Evolutionary conservation across 352 stramenopile species (phyloP).

Genomic region (Phytophthora meadii): DNA sequence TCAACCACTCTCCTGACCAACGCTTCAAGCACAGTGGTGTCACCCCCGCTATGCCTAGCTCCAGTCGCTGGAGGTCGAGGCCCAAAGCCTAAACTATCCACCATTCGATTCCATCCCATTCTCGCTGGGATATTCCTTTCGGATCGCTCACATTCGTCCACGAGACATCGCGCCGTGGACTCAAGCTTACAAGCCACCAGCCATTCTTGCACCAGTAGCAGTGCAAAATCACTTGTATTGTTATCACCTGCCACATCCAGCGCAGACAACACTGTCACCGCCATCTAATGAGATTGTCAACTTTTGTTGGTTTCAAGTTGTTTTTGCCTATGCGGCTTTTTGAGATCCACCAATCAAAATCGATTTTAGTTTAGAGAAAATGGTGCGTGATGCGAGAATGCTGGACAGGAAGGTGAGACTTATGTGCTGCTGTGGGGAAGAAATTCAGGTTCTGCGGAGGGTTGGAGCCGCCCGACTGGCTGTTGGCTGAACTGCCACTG

Average conservation of each 20-base stretch:
- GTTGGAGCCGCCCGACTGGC: conserved; percentile 70
- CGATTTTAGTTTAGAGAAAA: conserved; percentile 15
- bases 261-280: conserved; percentile 1
- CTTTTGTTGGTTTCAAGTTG: conserved; percentile 1
- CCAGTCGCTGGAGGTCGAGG: conserved; percentile 20
- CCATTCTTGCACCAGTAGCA: conserved; percentile 63
- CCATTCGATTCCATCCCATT: conserved; percentile 31
- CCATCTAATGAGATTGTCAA: conserved; percentile 20
- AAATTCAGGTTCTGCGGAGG: conserved; percentile 71
- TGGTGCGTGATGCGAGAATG: conserved; percentile 9
- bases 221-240: conserved; percentile 16
- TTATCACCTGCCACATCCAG: conserved; percentile 1
- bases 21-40: conserved; percentile 25
- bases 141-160: conserved; percentile 42
- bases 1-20: conserved; percentile 17
- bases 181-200: conserved; percentile 40
- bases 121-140: conserved; percentile 23
- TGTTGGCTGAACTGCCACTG: conserved; percentile 56
- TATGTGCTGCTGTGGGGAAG: conserved; percentile 16
- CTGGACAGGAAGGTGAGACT: neutral
- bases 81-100: conserved; percentile 22
- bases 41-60: conserved; percentile 12
- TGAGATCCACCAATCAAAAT: conserved; percentile 14
- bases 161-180: conserved; percentile 45
- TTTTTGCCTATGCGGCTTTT: conserved; percentile 6